phyloP scores from a whole-genome alignment of 345 rosid species.

The Stellera chamaejasme region DNA sequence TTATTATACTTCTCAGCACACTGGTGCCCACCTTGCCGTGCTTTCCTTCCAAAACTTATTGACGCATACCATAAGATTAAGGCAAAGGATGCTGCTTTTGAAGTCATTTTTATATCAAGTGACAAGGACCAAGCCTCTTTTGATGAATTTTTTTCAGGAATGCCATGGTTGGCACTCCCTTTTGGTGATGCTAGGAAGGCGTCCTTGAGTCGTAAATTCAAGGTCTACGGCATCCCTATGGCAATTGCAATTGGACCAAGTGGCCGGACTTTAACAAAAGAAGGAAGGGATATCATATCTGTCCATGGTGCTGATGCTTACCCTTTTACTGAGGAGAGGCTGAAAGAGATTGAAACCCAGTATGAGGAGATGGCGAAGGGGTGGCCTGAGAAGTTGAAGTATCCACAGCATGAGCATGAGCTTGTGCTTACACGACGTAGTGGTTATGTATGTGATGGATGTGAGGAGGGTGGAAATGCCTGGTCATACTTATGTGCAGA shows the following conservation, averaged over 20 bases:
- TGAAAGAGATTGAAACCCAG: conserved; percentile 35
- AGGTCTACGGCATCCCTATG: conserved; percentile 48
- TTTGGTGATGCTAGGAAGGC: conserved; percentile 50
- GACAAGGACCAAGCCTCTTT: conserved; percentile 47
- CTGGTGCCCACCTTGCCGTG: conserved; percentile 60
- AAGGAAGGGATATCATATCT: conserved; percentile 30
- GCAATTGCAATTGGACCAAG: conserved; percentile 41
- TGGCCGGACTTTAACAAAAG: conserved; percentile 39
- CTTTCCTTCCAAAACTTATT: conserved; percentile 51
- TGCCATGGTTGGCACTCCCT: conserved; percentile 78
- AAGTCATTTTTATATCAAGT: conserved; percentile 55
- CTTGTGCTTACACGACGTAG: conserved; percentile 33
- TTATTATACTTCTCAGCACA: conserved; percentile 70
- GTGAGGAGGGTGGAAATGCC: conserved; percentile 25
- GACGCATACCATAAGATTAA: conserved; percentile 53
- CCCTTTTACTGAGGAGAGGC: conserved; percentile 53
- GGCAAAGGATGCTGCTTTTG: conserved; percentile 38
- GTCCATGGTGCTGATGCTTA: conserved; percentile 50
- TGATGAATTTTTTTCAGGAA: conserved; percentile 36
- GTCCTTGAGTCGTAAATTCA: conserved; percentile 35
- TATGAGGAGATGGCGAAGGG: conserved; percentile 51
- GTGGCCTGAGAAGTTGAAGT: conserved; percentile 65
- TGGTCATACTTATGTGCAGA: conserved; percentile 52
- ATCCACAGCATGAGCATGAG: conserved; percentile 58
- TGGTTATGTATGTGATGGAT: conserved; percentile 31